A percentile compares a stretch with the other conserved stretches of the same genome.
These are phyloP conservation scores for Candida gigantensis DNA, from an alignment of 1,139 yeast species.

Conservation along the genomic window DNA sequence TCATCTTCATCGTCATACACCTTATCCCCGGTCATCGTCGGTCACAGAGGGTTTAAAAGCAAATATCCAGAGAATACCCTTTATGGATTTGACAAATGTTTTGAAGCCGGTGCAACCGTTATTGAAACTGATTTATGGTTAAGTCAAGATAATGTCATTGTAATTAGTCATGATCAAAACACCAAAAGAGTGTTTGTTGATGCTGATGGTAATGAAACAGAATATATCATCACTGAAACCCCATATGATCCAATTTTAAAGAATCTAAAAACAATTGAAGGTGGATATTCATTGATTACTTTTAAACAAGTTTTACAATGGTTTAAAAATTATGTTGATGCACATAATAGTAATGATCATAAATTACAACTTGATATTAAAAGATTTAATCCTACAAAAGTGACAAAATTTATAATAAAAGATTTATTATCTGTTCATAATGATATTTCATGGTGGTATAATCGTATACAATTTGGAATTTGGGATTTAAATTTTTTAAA, in stretches of 20 bases:
- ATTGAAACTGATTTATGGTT: constrained; percentile 88
- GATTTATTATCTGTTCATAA: constrained; percentile 48
- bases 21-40: constrained; percentile 34
- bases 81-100: constrained; percentile 70
- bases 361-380: constrained; percentile 83
- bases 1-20: too few species aligned
- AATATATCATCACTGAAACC: constrained; percentile 41
- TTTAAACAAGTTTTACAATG: constrained; percentile 61
- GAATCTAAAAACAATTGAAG: constrained; percentile 52
- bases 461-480: constrained; percentile 71
- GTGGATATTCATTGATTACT: constrained; percentile 62
- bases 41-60: constrained; percentile 58
- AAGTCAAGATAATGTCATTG: constrained; percentile 68
- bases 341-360: constrained; percentile 16
- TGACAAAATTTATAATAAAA: constrained; percentile 54
- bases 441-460: constrained; percentile 66
- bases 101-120: constrained; percentile 64
- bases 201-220: constrained; percentile 39
- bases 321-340: constrained; percentile 45
- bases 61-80: constrained; percentile 79
- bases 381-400: constrained; percentile 60
- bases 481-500: constrained; percentile 74
- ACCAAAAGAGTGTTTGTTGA: constrained; percentile 64
- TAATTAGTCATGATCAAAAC: constrained; percentile 72
- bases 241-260: constrained; percentile 43